Percentiles rank a stretch among this genome's conserved stretches.
These are phyloP conservation scores for Acidomyces sp. DNA, from an alignment of 495 filamentous ascomycete genomes.

Conservation along the genomic window DNA sequence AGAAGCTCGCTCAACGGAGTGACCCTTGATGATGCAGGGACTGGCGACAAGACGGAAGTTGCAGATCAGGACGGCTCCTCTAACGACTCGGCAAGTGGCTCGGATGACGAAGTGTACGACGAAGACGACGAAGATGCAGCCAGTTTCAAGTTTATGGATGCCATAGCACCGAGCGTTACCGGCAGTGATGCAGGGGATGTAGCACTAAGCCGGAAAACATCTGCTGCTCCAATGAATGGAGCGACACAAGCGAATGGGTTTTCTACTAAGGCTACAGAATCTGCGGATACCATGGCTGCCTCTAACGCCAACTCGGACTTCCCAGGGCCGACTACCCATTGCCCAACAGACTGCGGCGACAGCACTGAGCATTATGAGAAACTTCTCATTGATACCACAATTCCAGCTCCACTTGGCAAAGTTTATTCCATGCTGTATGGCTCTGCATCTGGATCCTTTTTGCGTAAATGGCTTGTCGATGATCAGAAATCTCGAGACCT, in stretches of 20 bases:
- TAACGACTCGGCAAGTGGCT: constrained; percentile 38
- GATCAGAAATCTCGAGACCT: constrained; percentile 86
- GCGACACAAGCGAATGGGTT: constrained; percentile 26
- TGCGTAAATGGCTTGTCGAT: constrained; percentile 68
- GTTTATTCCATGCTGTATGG: constrained; percentile 83
- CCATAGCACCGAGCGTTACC: constrained; percentile 41
- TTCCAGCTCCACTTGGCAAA: constrained; percentile 82
- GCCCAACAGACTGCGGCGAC: constrained; percentile 73
- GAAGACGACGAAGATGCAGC: constrained; percentile 51
- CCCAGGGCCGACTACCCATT: constrained; percentile 74
- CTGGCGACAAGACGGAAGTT: constrained; percentile 82
- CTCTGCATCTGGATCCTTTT: constrained; percentile 58
- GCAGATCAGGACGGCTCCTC: constrained; percentile 46
- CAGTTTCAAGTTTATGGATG: constrained; percentile 47
- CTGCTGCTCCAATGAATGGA: constrained; percentile 11
- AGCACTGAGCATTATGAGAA: constrained; percentile 67
- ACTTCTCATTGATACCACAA: constrained; percentile 67
- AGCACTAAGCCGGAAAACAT: constrained; percentile 10
- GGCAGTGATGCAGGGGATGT: constrained; percentile 44
- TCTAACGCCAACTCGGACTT: constrained; percentile 52
- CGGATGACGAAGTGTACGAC: constrained; percentile 51
- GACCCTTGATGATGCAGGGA: constrained; percentile 60
- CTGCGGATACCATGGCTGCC: constrained; percentile 42
- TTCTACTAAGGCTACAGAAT: constrained; percentile 35
- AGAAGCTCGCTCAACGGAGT: constrained; percentile 83